These are phyloP conservation scores for Huntiella decipiens DNA, from an alignment of 2,329 filamentous ascomycete species.

Conservation along the genomic window DNA sequence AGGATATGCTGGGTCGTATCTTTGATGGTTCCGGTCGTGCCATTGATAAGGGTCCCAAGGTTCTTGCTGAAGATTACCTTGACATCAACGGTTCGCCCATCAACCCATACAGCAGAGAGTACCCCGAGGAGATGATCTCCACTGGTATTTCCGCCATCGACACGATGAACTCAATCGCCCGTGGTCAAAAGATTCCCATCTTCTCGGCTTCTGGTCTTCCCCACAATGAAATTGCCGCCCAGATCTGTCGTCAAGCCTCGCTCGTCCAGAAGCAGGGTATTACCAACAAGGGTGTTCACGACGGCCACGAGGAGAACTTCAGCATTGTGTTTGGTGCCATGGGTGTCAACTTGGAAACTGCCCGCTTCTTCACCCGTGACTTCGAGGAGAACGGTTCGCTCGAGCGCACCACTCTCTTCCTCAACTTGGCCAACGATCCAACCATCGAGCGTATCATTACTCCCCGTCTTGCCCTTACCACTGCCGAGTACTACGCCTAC, in stretches of 20 bases:
- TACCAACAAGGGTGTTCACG: conserved; percentile 86
- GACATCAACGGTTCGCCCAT: conserved; percentile 99
- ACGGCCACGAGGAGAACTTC: conserved; percentile 97
- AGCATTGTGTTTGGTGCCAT: conserved; percentile 98
- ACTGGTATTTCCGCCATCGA: conserved; percentile 98
- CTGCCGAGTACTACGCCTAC: conserved; percentile 98
- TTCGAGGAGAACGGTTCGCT: conserved; percentile 99
- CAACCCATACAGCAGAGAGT: conserved; percentile 94
- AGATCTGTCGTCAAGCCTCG: conserved; percentile 94
- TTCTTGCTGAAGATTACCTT: conserved; percentile 90
- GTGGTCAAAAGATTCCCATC: conserved; percentile 98
- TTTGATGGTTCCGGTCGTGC: conserved; percentile 96
- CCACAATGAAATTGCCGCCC: conserved; percentile 97
- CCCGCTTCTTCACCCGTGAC: conserved; percentile 93
- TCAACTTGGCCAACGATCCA: conserved; percentile 97
- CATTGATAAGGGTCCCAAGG: conserved; percentile 97
- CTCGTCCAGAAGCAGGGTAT: conserved; percentile 61
- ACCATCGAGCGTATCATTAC: conserved; percentile 99
- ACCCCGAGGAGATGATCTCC: conserved; percentile 99
- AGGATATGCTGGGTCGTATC: conserved; percentile 98
- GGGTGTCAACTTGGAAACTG: conserved; percentile 99
- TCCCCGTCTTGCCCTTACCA: conserved; percentile 90
- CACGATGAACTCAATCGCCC: conserved; percentile 94
- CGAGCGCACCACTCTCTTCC: conserved; percentile 91
- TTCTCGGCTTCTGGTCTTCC: conserved; percentile 97